These are phyloP conservation scores for Monosporascus sp. DNA, from an alignment of 2,329 filamentous ascomycete species.

Conservation along the genomic window DNA sequence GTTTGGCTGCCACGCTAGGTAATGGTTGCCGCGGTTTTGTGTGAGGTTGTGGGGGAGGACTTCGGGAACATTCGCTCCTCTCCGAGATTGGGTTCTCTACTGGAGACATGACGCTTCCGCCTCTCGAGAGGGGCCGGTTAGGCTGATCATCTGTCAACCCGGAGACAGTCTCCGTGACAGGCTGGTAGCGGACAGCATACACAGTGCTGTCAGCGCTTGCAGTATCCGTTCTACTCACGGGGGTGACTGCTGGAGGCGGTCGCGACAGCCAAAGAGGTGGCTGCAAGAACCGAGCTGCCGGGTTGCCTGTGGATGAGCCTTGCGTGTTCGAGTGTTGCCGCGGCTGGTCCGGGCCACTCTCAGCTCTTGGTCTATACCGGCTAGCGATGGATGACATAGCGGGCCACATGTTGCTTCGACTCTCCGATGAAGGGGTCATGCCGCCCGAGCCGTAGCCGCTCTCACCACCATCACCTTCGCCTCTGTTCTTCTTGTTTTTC, in stretches of 20 bases:
- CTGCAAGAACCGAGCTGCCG: conserved; percentile 33
- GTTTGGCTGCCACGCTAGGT: conserved; percentile 1
- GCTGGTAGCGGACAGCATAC: conserved; percentile 58
- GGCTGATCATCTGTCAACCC: conserved; percentile 36
- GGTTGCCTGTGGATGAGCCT: conserved; percentile 15
- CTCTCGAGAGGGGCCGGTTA: conserved; percentile 29
- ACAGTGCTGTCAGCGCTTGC: conserved; percentile 59
- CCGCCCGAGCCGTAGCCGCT: conserved; percentile 19
- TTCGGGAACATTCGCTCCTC: conserved; percentile 7
- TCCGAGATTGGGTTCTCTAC: conserved; percentile 11
- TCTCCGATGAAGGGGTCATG: conserved; percentile 13
- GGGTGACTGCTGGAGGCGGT: conserved; percentile 50
- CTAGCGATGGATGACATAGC: conserved; percentile 35
- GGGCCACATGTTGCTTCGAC: conserved; percentile 33
- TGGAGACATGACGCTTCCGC: conserved; percentile 27
- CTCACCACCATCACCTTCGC: conserved; percentile 26
- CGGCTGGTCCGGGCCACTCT: conserved; percentile 14
- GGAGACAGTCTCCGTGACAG: conserved; percentile 46
- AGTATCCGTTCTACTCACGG: conserved; percentile 57
- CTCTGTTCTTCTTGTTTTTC: conserved; percentile 18
- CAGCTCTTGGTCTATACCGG: conserved; percentile 29
- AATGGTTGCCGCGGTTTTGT: conserved; percentile 5
- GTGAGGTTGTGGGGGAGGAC: conserved; percentile 5
- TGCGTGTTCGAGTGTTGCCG: conserved; percentile 10
- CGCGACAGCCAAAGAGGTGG: conserved; percentile 51